Evolutionary conservation across 805 yeast species (phyloP), one percentile per base, ranked within the genome.

Genomic region (Citeromyces nyonsensis): DNA sequence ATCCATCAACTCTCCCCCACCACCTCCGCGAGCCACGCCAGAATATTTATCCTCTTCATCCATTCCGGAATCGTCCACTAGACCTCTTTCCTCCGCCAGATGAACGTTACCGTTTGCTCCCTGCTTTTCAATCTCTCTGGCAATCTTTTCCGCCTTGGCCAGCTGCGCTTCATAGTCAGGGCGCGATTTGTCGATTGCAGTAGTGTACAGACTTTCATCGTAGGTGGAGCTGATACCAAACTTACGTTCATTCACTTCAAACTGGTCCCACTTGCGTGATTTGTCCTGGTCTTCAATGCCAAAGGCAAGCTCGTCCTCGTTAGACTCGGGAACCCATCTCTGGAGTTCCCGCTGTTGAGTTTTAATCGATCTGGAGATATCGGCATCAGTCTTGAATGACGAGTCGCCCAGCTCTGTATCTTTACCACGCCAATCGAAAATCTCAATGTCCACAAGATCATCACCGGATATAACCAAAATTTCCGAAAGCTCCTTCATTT

Each of bases 1-100:
- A 10, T 43, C 50, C 47, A 50, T 40, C 20, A 50, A 36, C 25
- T 48, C 48, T 25, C 44, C 49, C 9, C 45, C 45, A 15, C 42
- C 40, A 18, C 67, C 69, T 35, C 73, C 61, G 45, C 91, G 69
- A 36, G 67, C 74, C 29, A 85, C 98, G 32, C 96, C 96, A 4
- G 95, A 84, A 49, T 86, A 91, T 54, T 81, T 81, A 52, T 86
- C 95, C 53, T 91, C 98, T 57, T 91, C 98, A 53, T 91, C 97
- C 42, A 82, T 42, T 11, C 94, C 94, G 37, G 80, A 69, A 47
- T 82, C 95, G 49, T 82, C 94, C 11, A 51, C 45, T 10, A 73
- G 39, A 15, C 94, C 94, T 51, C 98, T 73, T 53, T 88, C 98
- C 51, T 88, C 98, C 39, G 94, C 88, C 15, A 86, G 40, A 50